A percentile compares a stretch with the other conserved stretches of the same genome.
These are phyloP conservation scores for Didymella pomorum DNA, from an alignment of 2,329 filamentous ascomycete species.

Conservation along the genomic window DNA sequence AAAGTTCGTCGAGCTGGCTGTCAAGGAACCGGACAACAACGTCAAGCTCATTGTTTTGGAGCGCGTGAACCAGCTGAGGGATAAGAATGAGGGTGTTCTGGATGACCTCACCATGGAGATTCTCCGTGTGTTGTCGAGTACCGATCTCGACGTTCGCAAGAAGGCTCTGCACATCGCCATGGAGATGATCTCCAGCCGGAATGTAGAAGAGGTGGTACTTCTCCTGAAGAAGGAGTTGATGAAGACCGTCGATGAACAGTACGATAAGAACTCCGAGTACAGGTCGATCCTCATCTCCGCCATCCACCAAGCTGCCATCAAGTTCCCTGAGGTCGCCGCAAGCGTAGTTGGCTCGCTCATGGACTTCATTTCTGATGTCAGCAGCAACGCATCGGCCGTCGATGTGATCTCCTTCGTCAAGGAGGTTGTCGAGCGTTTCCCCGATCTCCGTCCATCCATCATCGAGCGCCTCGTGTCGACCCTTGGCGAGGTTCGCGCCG, in stretches of 20 bases:
- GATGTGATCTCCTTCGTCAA: slow-evolving; percentile 99
- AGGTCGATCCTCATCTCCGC: slow-evolving; percentile 94
- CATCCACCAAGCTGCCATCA: slow-evolving; percentile 98
- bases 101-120: slow-evolving; percentile 98
- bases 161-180: slow-evolving; percentile 90
- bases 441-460: slow-evolving; percentile 84
- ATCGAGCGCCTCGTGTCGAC: slow-evolving; percentile 89
- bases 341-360: slow-evolving; percentile 96
- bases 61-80: slow-evolving; percentile 85
- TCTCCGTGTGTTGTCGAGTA: slow-evolving; percentile 89
- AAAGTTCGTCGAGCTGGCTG: slow-evolving; percentile 96
- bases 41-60: slow-evolving; percentile 98
- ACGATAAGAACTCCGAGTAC: slow-evolving; percentile 74
- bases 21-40: slow-evolving; percentile 98
- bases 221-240: slow-evolving; percentile 96
- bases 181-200: slow-evolving; percentile 99
- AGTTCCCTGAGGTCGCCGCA: slow-evolving; percentile 96
- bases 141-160: slow-evolving; percentile 92
- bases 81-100: slow-evolving; percentile 87
- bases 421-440: slow-evolving; percentile 98
- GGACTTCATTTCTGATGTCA: slow-evolving; percentile 99
- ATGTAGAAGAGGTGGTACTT: slow-evolving; percentile 96
- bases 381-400: slow-evolving; percentile 95
- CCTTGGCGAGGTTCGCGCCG: slow-evolving; percentile 89
- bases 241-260: slow-evolving; percentile 98